These are phyloP conservation scores for Brasilioporus rufonigricans DNA, from an alignment of 768 basidiomycete genomes.

Conservation along the genomic window DNA sequence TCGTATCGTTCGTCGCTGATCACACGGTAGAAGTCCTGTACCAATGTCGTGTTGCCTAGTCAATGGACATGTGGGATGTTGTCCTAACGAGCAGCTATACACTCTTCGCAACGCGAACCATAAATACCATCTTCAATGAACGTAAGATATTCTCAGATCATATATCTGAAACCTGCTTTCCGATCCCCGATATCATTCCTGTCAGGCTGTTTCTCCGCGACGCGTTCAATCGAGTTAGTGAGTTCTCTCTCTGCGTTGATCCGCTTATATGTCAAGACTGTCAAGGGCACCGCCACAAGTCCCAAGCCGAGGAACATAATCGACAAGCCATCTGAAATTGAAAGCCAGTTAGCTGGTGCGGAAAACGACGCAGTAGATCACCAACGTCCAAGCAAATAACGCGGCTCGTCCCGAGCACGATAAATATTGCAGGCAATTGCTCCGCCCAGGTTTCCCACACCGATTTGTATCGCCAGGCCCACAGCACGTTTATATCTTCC, in stretches of 20 bases:
- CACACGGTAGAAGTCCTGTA: too few relatives aligned
- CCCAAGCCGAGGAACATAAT: conserved; percentile 3
- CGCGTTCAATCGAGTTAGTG: background rate
- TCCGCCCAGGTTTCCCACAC: background rate
- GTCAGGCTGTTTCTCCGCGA: background rate
- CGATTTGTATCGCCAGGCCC: conserved; percentile 1
- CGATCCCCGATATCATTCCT: background rate
- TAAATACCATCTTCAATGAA: background rate
- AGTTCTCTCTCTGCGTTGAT: background rate
- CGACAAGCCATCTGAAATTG: background rate
- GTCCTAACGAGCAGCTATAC: too few relatives aligned
- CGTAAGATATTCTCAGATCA: background rate
- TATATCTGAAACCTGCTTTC: background rate
- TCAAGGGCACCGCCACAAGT: background rate
- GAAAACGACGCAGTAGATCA: background rate
- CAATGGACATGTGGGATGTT: too few relatives aligned
- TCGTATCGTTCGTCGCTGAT: too few relatives aligned
- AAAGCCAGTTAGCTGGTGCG: background rate
- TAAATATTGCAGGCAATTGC: background rate
- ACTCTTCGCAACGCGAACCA: background rate
- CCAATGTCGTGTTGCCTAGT: too few relatives aligned
- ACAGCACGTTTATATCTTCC: conserved; percentile 1
- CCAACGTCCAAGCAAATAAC: background rate
- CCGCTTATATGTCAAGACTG: background rate
- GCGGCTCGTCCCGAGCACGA: background rate